Evolutionary conservation across 2,329 filamentous ascomycete genomes (phyloP).

Genomic region (Monosporascus sp.): DNA sequence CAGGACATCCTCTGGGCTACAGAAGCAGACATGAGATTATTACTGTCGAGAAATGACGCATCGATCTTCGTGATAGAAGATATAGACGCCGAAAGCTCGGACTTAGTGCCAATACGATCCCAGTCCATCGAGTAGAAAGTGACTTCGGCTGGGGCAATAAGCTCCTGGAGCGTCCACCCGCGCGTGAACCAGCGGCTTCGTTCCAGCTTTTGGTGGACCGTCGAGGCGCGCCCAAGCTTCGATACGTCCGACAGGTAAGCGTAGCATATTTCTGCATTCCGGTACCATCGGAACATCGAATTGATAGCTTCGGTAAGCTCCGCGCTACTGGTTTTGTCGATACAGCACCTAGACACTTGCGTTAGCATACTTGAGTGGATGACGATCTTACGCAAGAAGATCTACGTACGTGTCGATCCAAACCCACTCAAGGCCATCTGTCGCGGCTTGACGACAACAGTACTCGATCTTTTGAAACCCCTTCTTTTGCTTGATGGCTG

Average conservation of each 20-base stretch:
- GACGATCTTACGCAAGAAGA: background rate
- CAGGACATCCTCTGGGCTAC: conserved; percentile 23
- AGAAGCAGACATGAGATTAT: conserved; percentile 8
- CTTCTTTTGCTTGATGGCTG: conserved; percentile 5
- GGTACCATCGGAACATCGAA: conserved; percentile 22
- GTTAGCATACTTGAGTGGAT: background rate
- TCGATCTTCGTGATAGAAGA: conserved; percentile 16
- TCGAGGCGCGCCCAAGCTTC: background rate
- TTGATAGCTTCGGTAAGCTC: conserved; percentile 20
- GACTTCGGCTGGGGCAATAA: conserved; percentile 17
- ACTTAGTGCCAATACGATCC: conserved; percentile 15
- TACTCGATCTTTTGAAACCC: conserved; percentile 16
- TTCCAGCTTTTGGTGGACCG: conserved; percentile 9
- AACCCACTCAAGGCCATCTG: conserved; percentile 16
- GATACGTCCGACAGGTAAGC: conserved; percentile 17
- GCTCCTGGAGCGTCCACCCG: conserved; percentile 18
- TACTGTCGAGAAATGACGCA: conserved; percentile 8
- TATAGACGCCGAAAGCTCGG: conserved; percentile 10
- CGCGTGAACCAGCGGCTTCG: conserved; percentile 10
- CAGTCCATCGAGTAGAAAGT: conserved; percentile 17
- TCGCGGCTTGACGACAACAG: conserved; percentile 12
- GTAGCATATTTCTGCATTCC: conserved; percentile 14
- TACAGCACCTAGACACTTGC: conserved; percentile 14
- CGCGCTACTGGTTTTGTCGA: conserved; percentile 21
- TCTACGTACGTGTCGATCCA: conserved; percentile 18